These are phyloP conservation scores for Dactylellina parvicollis DNA, from an alignment of 2,329 filamentous ascomycete species.

Conservation along the genomic window DNA sequence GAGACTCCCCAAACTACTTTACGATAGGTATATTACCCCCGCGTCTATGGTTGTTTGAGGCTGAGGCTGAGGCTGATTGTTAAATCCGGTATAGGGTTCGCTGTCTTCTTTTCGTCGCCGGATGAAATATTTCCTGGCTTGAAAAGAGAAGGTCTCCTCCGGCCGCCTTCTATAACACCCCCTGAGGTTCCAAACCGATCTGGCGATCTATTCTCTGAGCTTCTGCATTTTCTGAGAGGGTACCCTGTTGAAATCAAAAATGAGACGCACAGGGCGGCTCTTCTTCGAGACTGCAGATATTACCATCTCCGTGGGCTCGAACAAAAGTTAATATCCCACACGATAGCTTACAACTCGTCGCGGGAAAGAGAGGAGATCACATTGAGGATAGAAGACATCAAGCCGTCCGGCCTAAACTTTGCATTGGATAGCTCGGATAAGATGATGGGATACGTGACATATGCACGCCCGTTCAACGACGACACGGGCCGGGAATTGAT, in stretches of 20 bases:
- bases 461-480: conserved; percentile 87
- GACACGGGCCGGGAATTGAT: conserved; percentile 77
- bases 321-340: conserved; percentile 82
- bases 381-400: conserved; percentile 83
- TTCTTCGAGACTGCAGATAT: conserved; percentile 87
- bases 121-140: conserved; percentile 86
- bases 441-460: conserved; percentile 72
- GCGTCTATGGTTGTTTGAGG: neutral
- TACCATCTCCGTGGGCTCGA: conserved; percentile 93
- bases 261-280: conserved; percentile 77
- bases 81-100: conserved; percentile 58
- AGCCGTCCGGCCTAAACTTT: conserved; percentile 82
- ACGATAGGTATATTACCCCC: conserved; percentile 75
- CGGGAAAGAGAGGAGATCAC: conserved; percentile 77
- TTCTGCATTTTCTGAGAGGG: conserved; percentile 82
- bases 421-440: conserved; percentile 63
- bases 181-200: conserved; percentile 82
- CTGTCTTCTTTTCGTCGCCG: conserved; percentile 83
- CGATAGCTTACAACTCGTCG: conserved; percentile 77
- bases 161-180: conserved; percentile 85
- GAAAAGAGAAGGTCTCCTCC: conserved; percentile 78
- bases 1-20: conserved; percentile 96
- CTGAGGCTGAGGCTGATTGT: neutral
- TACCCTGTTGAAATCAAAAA: conserved; percentile 81
- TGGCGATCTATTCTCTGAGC: conserved; percentile 83